Evolutionary conservation across 176 grass and related monocot genomes (phyloP).

Genomic region (Alloteropsis semialata): DNA sequence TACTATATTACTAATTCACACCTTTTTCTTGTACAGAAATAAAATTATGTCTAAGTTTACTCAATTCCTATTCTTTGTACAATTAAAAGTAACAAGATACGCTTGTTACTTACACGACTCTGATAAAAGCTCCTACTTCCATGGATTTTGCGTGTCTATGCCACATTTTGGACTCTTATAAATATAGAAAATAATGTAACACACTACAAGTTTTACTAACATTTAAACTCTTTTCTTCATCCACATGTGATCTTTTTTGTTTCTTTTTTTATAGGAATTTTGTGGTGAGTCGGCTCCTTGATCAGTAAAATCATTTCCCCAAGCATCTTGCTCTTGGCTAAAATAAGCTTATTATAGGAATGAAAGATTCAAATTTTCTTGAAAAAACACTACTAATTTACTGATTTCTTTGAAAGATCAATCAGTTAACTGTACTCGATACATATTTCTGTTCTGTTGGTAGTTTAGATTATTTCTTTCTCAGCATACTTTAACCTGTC

Average conservation of each 20-base stretch:
- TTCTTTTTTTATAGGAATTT: neutral
- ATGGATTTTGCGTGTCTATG: neutral
- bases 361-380: neutral
- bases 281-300: neutral
- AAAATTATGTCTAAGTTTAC: neutral
- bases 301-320: slow-evolving; percentile 12
- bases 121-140: neutral
- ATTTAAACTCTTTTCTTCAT: slow-evolving; percentile 10
- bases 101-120: neutral
- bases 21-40: neutral
- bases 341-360: neutral
- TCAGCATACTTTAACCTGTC: neutral
- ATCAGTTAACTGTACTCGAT: neutral
- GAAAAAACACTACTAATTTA: neutral
- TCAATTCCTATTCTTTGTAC: neutral
- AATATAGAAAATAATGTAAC: neutral
- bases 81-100: neutral
- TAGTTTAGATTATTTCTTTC: neutral
- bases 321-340: neutral
- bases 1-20: neutral
- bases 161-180: neutral
- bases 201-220: neutral
- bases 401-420: neutral
- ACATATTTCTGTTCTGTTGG: neutral
- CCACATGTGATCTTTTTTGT: neutral